A percentile compares a stretch with the other conserved stretches of the same genome.
Evolutionary conservation across 2,329 filamentous ascomycete genomes (phyloP).

Genomic region (Botrytis paeoniae): DNA sequence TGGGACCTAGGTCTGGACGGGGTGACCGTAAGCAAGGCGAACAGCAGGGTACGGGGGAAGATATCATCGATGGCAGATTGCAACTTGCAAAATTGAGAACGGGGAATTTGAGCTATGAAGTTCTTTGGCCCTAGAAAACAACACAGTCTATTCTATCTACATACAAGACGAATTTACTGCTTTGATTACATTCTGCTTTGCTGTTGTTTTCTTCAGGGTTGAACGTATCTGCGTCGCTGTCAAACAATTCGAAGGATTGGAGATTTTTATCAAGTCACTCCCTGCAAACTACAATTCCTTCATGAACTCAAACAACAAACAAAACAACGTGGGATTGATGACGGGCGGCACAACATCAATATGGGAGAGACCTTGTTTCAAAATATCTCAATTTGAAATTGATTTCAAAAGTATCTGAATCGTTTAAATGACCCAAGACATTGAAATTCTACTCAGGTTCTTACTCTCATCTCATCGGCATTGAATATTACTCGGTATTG

Average conservation of each 20-base stretch:
- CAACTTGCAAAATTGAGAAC: background rate
- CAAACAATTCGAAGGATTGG: background rate
- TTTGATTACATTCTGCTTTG: background rate
- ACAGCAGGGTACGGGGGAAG: conserved; percentile 3
- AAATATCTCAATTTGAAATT: background rate
- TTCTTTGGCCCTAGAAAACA: background rate
- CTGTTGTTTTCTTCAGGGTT: background rate
- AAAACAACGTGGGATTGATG: conserved; percentile 6
- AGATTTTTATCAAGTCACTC: background rate
- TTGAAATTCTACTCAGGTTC: background rate
- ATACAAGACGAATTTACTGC: background rate
- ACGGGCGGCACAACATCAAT: background rate
- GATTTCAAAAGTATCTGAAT: background rate
- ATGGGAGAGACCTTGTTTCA: conserved; percentile 4
- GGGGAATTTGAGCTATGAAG: background rate
- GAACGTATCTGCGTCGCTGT: background rate
- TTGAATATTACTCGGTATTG: conserved; percentile 8
- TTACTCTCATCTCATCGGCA: background rate
- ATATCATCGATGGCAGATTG: background rate
- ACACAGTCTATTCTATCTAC: background rate
- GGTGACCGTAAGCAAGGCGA: conserved; percentile 12
- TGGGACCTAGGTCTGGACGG: conserved; percentile 6
- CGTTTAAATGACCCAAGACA: conserved; percentile 5
- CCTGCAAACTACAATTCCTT: background rate
- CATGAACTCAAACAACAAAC: conserved; percentile 12